Percentiles rank a stretch among this genome's conserved stretches.
Conservation (phyloP, 768 basidiomycete genomes). For the Thelephora aurantiotincta region DNA sequence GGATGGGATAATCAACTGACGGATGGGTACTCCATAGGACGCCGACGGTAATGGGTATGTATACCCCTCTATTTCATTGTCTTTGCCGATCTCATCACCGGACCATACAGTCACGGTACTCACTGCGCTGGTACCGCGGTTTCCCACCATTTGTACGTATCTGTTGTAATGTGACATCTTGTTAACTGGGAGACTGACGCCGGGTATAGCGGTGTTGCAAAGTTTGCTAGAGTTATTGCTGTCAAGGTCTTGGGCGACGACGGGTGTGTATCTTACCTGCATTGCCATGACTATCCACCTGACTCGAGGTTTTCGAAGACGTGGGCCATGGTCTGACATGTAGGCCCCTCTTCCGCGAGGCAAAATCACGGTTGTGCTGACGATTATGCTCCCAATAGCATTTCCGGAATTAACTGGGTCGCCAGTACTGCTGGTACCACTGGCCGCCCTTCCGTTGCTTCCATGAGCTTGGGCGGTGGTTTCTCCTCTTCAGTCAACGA, state of each 20-base stretch:
- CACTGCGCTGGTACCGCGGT: slow-evolving; percentile 86
- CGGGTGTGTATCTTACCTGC: slow-evolving; percentile 11
- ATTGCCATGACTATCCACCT: too few species aligned
- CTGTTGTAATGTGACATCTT: not conserved
- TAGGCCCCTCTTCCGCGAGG: too few species aligned
- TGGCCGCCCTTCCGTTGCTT: slow-evolving; percentile 18
- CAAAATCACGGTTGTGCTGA: too few species aligned
- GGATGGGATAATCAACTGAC: too few species aligned
- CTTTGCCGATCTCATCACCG: too few species aligned
- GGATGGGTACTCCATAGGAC: not conserved
- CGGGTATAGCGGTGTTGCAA: slow-evolving; percentile 10
- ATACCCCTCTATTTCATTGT: too few species aligned
- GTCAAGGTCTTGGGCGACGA: slow-evolving; percentile 27
- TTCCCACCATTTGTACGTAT: slow-evolving; percentile 55
- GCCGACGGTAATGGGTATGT: slow-evolving; percentile 36
- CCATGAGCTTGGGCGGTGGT: slow-evolving; percentile 23
- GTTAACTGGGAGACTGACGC: not conserved
- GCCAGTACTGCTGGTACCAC: slow-evolving; percentile 6
- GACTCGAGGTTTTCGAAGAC: too few species aligned
- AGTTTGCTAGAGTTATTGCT: slow-evolving; percentile 22
- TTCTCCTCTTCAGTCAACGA: slow-evolving; percentile 17
- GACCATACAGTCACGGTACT: slow-evolving; percentile 52
- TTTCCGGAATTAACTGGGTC: slow-evolving; percentile 22
- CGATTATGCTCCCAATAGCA: slow-evolving; percentile 6
- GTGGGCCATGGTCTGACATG: too few species aligned